Conservation (phyloP, 108 stramenopile species). For the Nitzschia inconspicua region DNA sequence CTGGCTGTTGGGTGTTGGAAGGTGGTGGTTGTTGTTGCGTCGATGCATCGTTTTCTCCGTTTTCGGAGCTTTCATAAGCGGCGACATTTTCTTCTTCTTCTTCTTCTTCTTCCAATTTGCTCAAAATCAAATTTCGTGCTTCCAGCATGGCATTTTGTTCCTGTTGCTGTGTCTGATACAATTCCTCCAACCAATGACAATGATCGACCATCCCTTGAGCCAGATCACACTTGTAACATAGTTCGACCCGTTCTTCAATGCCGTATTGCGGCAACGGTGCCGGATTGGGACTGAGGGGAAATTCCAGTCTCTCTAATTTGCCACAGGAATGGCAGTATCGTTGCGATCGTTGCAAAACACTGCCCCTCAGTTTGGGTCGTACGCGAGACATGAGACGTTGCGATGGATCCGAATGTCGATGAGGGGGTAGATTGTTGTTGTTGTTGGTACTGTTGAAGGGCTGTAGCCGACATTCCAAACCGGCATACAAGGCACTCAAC, state of each 20-base stretch:
- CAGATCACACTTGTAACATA: slow-evolving; percentile 59
- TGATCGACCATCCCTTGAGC: slow-evolving; percentile 72
- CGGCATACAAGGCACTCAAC: slow-evolving; percentile 71
- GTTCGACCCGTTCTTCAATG: slow-evolving; percentile 58
- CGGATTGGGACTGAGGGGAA: slow-evolving; percentile 1
- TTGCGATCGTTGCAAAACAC: slow-evolving; percentile 4
- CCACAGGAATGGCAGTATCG: slow-evolving; percentile 44
- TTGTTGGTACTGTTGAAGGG: background rate
- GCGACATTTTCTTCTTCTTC: background rate
- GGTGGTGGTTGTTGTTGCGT: background rate
- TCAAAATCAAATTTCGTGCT: slow-evolving; percentile 28
- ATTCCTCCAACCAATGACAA: slow-evolving; percentile 45
- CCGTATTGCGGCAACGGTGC: slow-evolving; percentile 73
- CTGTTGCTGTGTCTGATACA: slow-evolving; percentile 54
- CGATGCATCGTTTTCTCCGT: background rate
- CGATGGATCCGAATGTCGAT: background rate
- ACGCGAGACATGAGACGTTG: too few relatives aligned
- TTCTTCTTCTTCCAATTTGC: slow-evolving; percentile 8
- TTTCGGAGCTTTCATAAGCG: background rate
- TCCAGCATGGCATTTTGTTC: slow-evolving; percentile 47
- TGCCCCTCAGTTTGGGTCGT: too few relatives aligned
- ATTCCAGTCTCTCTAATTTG: slow-evolving; percentile 18
- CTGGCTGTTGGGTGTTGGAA: background rate
- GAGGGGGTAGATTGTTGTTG: background rate
- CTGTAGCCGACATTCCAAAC: slow-evolving; percentile 54